Evolutionary conservation across 2,329 filamentous ascomycete species (phyloP), one percentile per base, ranked within the genome.

Genomic region (Zasmidium citrigriseum): DNA sequence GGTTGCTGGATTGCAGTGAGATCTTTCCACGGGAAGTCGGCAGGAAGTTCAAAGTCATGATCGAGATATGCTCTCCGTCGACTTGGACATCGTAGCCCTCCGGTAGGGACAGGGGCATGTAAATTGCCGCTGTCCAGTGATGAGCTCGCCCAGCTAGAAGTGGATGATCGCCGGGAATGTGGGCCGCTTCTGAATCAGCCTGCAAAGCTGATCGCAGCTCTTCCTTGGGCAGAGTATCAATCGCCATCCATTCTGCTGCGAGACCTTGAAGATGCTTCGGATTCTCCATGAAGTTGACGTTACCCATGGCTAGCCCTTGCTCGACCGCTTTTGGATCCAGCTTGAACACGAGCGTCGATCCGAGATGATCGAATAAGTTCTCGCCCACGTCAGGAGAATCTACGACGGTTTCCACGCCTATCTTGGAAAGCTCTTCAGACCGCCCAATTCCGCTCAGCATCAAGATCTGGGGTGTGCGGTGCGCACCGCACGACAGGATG

Each of bases 321-420:
- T 52, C 18, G 2, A 27, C 49, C 3, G 3, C 11, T 14, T 38
- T 52, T n/a, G 25, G 9, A 21, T 52, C 49, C n/a, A 55, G 46
- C 53, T 55, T 55, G 12, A 29, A 55, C 9, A 46, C 48, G 20
- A 50, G 21, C 5, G 29, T 34, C 12, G 10, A 16, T 25, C 49
- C 47, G 21, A 52, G 38, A 68, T 87, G 84, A 67, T 87, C 84
- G 63, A 83, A 77, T 25, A 86, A 76, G 70, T 86, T 86, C 72
- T 84, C 81, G 55, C 84, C 84, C 11, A 87, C 83, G 49, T 83
- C 83, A 11, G 83, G 81, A 41, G 85, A 78, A 65, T 86, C 80
- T 62, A 78, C 77, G 50, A 84, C 79, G 16, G 83, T 78, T 22
- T 78, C 75, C 55, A 87, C 83, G 61, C 80, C 80, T 20, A 84